Base-by-base conservation (phyloP, 1,139 yeast genomes). In the Dujonia santamariae region DNA sequence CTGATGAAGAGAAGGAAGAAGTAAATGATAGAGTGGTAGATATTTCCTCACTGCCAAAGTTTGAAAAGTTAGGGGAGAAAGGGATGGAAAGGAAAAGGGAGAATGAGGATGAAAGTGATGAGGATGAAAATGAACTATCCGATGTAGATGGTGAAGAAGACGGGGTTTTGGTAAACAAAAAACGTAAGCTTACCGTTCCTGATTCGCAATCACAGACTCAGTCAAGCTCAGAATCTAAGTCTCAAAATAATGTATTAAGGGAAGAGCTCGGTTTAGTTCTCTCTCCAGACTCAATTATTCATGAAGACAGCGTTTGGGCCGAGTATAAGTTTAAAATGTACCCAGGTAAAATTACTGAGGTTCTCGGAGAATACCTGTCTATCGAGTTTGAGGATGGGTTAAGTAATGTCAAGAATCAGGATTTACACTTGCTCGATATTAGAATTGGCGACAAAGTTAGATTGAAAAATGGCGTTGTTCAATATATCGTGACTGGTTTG, bases 401-500 rank as follows among this genome's bases (percentile, higher is more conserved):
- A 2, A 58, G 45, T 31, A 44, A 43, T 3, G 54, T 64, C 18
- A 56, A 53, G 22, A 61, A 57, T 35, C 35, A 43, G 2, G 68
- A 65, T 37, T 41, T 66, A 13, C 53, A 45, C 37, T 47, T 59
- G 7, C 46, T 66, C 27, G 72, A 66, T 44, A 51, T 66, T 8
- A 40, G 72, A 17, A 51, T 66, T 21, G 72, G 71, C 3, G 72
- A 66, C 39, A 40, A 39, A 2, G 41, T 66, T 2, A 9, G 36
- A 18, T 33, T 52, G 1, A 39, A 53, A 29, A 35, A 48, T 8
- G 47, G 50, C 8, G 49, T 48, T 18, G 20, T 42, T 4, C 51
- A 51, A 11, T 73, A 62, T 39, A 44, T 50, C 9, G 75, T 80
- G 1, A 61, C 70, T 2, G 84, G 80, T 0, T 51, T 80, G 26